Percentiles rank a stretch among this genome's conserved stretches.
Evolutionary conservation across 2,329 filamentous ascomycete genomes (phyloP).

Genomic region (Xylaria sp.): DNA sequence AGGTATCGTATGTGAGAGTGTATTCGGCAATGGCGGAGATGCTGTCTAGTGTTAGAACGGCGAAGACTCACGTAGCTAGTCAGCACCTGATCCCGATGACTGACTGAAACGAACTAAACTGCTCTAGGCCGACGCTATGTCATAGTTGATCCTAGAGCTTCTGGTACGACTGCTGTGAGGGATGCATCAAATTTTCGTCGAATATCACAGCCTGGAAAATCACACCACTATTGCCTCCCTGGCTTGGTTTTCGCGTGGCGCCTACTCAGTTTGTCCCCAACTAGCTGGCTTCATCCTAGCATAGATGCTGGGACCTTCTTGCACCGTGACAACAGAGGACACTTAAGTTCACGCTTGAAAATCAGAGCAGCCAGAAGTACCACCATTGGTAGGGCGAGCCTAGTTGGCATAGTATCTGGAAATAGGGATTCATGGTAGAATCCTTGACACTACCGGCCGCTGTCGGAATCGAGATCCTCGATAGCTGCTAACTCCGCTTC

Average conservation of each 20-base stretch:
- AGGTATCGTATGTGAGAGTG: slow-evolving; percentile 28
- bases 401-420: background rate
- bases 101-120: slow-evolving; percentile 40
- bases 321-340: slow-evolving; percentile 7
- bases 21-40: slow-evolving; percentile 38
- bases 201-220: slow-evolving; percentile 18
- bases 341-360: background rate
- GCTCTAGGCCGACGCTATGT: slow-evolving; percentile 27
- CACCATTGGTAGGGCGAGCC: background rate
- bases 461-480: slow-evolving; percentile 5
- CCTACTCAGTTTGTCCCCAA: slow-evolving; percentile 29
- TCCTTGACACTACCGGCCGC: background rate
- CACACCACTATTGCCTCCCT: slow-evolving; percentile 17
- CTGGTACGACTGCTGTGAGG: slow-evolving; percentile 10
- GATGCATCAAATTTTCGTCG: slow-evolving; percentile 12
- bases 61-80: slow-evolving; percentile 25
- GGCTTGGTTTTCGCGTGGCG: slow-evolving; percentile 10
- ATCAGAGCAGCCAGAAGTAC: background rate
- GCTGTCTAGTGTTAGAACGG: slow-evolving; percentile 18
- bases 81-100: slow-evolving; percentile 37
- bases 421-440: background rate
- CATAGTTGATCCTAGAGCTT: slow-evolving; percentile 22
- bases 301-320: background rate
- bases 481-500: slow-evolving; percentile 7
- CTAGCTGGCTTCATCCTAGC: slow-evolving; percentile 21